A percentile compares a stretch with the other conserved stretches of the same genome.
Conservation (phyloP, 768 basidiomycete genomes). For the Lentinula guzmanii region DNA sequence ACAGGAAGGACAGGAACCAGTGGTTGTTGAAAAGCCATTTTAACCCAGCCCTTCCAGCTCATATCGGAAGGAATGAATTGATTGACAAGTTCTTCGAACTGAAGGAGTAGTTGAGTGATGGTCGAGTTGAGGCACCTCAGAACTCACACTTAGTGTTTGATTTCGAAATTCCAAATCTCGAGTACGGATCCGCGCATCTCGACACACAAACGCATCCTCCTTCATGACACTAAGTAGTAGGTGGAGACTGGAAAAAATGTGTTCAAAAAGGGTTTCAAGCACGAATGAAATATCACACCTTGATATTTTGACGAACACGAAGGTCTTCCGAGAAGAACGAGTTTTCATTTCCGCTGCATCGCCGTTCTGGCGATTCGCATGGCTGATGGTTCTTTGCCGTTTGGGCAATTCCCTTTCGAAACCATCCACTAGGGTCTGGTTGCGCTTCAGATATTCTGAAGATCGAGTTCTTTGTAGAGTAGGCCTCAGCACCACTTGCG, state of each 20-base stretch:
- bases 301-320: conserved; percentile 70
- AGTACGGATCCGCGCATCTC: conserved; percentile 73
- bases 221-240: conserved; percentile 74
- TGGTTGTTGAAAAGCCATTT: conserved; percentile 78
- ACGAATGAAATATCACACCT: conserved; percentile 38
- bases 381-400: conserved; percentile 2
- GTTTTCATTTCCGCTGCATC: conserved; percentile 80
- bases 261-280: conserved; percentile 13
- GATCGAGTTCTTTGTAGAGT: conserved; percentile 33
- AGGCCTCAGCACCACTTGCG: conserved; percentile 18
- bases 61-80: conserved; percentile 76
- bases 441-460: conserved; percentile 26
- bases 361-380: conserved; percentile 23
- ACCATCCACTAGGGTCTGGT: conserved; percentile 5
- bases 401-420: conserved; percentile 10
- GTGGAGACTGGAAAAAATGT: conserved; percentile 42
- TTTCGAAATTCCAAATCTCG: conserved; percentile 78
- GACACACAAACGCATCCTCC: conserved; percentile 80
- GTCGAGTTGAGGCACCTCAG: background rate
- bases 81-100: conserved; percentile 78
- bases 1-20: conserved; percentile 74
- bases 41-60: conserved; percentile 78
- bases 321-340: conserved; percentile 78
- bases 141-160: conserved; percentile 72
- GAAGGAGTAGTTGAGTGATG: conserved; percentile 1